A percentile compares a stretch with the other conserved stretches of the same genome.
phyloP scores from a whole-genome alignment of 2,329 filamentous ascomycete genomes.

The Hypoxylon sp. region DNA sequence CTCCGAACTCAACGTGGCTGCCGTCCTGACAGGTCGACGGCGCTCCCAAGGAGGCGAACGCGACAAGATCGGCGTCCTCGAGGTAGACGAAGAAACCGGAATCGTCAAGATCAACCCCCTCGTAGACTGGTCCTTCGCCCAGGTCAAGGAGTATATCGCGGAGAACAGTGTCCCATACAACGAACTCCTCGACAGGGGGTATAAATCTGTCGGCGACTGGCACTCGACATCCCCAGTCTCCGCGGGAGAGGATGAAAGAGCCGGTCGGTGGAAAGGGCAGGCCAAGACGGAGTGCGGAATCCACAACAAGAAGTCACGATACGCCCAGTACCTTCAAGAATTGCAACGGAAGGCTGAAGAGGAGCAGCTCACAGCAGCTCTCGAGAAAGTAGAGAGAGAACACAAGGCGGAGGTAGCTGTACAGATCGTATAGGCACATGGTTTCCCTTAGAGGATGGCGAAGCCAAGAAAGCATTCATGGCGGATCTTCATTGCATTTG shows the following conservation, averaged over 20 bases:
- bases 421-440: not conserved
- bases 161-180: conserved; percentile 95
- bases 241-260: conserved; percentile 94
- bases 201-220: conserved; percentile 98
- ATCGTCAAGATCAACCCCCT: conserved; percentile 98
- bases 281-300: conserved; percentile 98
- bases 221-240: conserved; percentile 93
- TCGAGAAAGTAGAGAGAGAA: conserved; percentile 41
- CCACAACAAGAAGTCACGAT: conserved; percentile 96
- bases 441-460: not conserved
- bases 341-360: conserved; percentile 77
- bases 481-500: conserved; percentile 8
- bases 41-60: conserved; percentile 94
- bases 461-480: not conserved
- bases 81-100: conserved; percentile 87
- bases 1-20: conserved; percentile 85
- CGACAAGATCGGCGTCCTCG: conserved; percentile 89
- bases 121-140: conserved; percentile 91
- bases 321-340: conserved; percentile 84
- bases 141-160: conserved; percentile 89
- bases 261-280: conserved; percentile 96
- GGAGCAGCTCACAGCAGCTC: conserved; percentile 46
- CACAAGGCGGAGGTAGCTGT: conserved; percentile 18
- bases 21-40: conserved; percentile 91
- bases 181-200: conserved; percentile 88